Conservation (phyloP, 2,329 filamentous ascomycete species). For the Waltergamsia citrina region DNA sequence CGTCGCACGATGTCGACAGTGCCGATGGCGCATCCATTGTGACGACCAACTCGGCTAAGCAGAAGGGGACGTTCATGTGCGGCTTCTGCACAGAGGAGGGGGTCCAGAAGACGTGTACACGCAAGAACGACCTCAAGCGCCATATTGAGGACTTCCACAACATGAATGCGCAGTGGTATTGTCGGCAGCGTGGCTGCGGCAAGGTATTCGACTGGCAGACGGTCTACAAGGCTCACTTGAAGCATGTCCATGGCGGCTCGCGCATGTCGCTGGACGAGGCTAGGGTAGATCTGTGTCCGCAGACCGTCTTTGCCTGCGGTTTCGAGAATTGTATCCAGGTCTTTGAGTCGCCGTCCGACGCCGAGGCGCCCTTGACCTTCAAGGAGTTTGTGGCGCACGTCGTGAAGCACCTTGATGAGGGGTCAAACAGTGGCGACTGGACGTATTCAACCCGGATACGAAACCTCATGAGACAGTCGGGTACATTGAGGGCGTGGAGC, state of each 20-base stretch:
- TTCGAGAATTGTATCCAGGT: slow-evolving; percentile 33
- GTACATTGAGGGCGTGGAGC: slow-evolving; percentile 25
- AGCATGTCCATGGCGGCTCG: slow-evolving; percentile 30
- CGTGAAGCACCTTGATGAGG: slow-evolving; percentile 36
- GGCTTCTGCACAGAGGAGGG: slow-evolving; percentile 31
- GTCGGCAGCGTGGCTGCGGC: slow-evolving; percentile 30
- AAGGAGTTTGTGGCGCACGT: slow-evolving; percentile 37
- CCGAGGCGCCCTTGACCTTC: slow-evolving; percentile 26
- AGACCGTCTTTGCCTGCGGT: slow-evolving; percentile 38
- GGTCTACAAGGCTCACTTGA: slow-evolving; percentile 36
- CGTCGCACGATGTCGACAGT: slow-evolving; percentile 6
- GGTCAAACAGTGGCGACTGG: slow-evolving; percentile 28
- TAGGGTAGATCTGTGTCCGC: slow-evolving; percentile 31
- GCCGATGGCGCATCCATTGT: background rate
- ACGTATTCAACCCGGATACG: slow-evolving; percentile 32
- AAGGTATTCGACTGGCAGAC: slow-evolving; percentile 38
- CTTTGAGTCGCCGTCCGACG: slow-evolving; percentile 29
- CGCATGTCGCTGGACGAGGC: slow-evolving; percentile 29
- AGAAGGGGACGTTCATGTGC: slow-evolving; percentile 26
- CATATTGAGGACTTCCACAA: slow-evolving; percentile 39
- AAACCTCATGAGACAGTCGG: slow-evolving; percentile 31
- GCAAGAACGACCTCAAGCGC: slow-evolving; percentile 37
- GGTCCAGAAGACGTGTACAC: slow-evolving; percentile 31
- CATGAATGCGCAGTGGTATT: slow-evolving; percentile 35
- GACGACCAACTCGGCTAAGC: slow-evolving; percentile 19